Conservation (phyloP, 106 monocot genomes). For the Chionographis japonica region DNA sequence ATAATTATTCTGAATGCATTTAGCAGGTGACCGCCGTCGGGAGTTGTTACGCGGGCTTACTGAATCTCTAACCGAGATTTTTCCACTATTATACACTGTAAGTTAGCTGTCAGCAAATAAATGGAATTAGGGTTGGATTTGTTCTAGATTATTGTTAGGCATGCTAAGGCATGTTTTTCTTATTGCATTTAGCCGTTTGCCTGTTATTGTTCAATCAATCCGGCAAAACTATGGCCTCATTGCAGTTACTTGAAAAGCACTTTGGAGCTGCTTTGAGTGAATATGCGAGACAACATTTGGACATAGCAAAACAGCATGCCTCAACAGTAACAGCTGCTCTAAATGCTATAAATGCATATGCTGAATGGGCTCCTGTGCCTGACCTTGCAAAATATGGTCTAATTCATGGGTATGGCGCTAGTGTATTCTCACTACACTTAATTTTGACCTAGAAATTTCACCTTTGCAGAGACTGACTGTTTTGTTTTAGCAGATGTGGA, state of each 20-base stretch:
- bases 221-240: background rate
- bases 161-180: background rate
- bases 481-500: constrained; percentile 64
- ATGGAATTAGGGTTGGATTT: too few species aligned
- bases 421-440: background rate
- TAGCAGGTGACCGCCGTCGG: constrained; percentile 81
- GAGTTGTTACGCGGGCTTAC: constrained; percentile 81
- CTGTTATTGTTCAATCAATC: background rate
- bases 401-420: constrained; percentile 75
- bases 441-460: background rate
- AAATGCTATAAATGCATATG: constrained; percentile 96
- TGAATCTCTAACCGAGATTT: constrained; percentile 81
- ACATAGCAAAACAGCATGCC: constrained; percentile 66
- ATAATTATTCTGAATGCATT: background rate
- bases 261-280: constrained; percentile 76
- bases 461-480: background rate
- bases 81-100: constrained; percentile 83
- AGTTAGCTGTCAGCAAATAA: constrained; percentile 10
- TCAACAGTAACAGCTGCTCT: constrained; percentile 69
- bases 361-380: constrained; percentile 93
- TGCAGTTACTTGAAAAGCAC: constrained; percentile 89
- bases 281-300: constrained; percentile 53
- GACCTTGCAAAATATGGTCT: constrained; percentile 85
- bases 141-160: background rate
- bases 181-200: background rate